Percentiles rank a stretch among this genome's conserved stretches.
These are phyloP conservation scores for Albophoma yamanashiensis DNA, from an alignment of 2,329 filamentous ascomycete genomes.

Conservation along the genomic window DNA sequence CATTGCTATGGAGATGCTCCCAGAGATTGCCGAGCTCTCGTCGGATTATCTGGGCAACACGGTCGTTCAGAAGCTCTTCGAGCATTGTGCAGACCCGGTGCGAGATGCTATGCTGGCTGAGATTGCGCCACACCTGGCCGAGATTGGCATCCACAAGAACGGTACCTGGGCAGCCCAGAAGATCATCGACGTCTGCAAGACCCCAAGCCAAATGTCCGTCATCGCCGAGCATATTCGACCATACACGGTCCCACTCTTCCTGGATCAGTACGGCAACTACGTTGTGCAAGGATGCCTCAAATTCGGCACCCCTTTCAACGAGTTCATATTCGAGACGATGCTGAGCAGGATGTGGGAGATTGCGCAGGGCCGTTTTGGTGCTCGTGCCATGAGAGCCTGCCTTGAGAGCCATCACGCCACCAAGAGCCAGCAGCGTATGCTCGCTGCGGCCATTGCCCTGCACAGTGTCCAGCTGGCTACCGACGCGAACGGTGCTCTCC, in stretches of 20 bases:
- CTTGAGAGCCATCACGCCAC: constrained; percentile 91
- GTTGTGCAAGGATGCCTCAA: constrained; percentile 94
- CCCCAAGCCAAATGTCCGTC: constrained; percentile 67
- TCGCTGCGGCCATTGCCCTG: constrained; percentile 89
- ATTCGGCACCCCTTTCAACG: constrained; percentile 79
- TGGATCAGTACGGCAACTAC: constrained; percentile 98
- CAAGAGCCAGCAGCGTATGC: constrained; percentile 90
- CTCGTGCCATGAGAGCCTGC: constrained; percentile 91
- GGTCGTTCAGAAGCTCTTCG: constrained; percentile 98
- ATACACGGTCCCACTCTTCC: constrained; percentile 83
- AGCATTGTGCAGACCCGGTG: constrained; percentile 82
- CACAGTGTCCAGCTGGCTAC: constrained; percentile 95
- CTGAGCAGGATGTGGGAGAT: constrained; percentile 88
- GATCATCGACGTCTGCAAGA: constrained; percentile 94
- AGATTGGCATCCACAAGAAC: constrained; percentile 98
- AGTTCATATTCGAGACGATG: constrained; percentile 98
- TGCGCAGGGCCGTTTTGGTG: constrained; percentile 85
- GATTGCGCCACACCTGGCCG: constrained; percentile 84
- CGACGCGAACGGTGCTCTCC: constrained; percentile 86
- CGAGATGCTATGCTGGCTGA: constrained; percentile 85
- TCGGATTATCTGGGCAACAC: constrained; percentile 98
- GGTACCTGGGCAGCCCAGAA: constrained; percentile 99
- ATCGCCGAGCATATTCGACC: constrained; percentile 78
- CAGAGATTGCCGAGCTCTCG: constrained; percentile 87
- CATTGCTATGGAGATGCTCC: constrained; percentile 87